These are phyloP conservation scores for Sedum album DNA, from an alignment of 164 flowering plant genomes.

Conservation along the genomic window DNA sequence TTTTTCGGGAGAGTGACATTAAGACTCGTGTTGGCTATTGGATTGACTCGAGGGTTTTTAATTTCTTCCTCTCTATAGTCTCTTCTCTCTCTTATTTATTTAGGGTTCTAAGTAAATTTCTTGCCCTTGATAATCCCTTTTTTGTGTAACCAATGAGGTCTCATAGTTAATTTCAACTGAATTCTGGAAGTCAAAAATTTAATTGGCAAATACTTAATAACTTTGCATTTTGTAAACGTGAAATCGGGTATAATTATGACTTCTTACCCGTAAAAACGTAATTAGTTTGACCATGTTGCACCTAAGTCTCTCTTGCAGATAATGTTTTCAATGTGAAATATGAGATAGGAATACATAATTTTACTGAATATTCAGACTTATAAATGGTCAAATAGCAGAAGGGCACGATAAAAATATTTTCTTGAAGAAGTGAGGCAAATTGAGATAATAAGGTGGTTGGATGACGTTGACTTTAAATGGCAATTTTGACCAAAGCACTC, in stretches of 20 bases:
- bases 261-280: neutral
- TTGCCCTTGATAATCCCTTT: neutral
- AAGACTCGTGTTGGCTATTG: conserved; percentile 19
- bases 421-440: neutral
- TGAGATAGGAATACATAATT: too few relatives aligned
- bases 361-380: neutral
- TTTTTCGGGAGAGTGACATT: conserved; percentile 24
- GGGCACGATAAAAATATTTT: neutral
- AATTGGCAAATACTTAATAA: neutral
- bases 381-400: neutral
- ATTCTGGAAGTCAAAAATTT: neutral
- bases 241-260: neutral
- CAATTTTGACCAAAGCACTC: neutral
- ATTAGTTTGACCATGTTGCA: neutral
- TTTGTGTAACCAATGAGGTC: conserved; percentile 1
- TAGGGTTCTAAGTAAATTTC: neutral
- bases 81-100: conserved; percentile 6
- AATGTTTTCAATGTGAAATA: neutral
- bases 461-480: neutral
- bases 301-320: neutral
- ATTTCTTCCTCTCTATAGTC: conserved; percentile 16
- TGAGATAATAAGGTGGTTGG: neutral
- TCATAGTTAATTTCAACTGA: neutral
- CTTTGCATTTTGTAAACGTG: neutral
- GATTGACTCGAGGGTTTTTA: conserved; percentile 60